Evolutionary conservation across 2,329 filamentous ascomycete species (phyloP).

Genomic region (Pseudogymnoascus sp.): DNA sequence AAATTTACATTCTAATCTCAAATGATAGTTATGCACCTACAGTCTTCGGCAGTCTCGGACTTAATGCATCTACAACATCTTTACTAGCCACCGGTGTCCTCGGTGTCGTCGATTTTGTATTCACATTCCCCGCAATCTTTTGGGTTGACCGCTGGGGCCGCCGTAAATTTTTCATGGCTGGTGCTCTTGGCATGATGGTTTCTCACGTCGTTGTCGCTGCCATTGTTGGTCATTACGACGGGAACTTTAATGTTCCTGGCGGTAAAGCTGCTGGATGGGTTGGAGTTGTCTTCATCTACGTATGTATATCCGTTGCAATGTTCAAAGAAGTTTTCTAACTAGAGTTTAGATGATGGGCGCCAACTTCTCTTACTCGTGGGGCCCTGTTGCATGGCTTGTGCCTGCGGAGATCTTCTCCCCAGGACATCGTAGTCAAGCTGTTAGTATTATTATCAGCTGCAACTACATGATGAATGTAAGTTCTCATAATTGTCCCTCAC

Average conservation of each 20-base stretch:
- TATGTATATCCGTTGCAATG: background rate
- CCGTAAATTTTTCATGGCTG: slow-evolving; percentile 49
- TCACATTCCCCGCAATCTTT: slow-evolving; percentile 54
- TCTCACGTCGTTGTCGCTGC: slow-evolving; percentile 58
- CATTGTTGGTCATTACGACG: slow-evolving; percentile 40
- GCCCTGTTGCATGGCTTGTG: slow-evolving; percentile 26
- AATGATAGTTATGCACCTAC: slow-evolving; percentile 21
- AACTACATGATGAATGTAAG: slow-evolving; percentile 19
- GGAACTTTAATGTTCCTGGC: background rate
- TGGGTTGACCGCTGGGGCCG: slow-evolving; percentile 55
- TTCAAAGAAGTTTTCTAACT: background rate
- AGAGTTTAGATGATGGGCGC: slow-evolving; percentile 18
- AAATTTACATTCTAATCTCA: background rate
- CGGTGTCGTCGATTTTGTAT: slow-evolving; percentile 58
- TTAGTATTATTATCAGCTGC: slow-evolving; percentile 16
- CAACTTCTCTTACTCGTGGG: slow-evolving; percentile 22
- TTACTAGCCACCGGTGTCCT: slow-evolving; percentile 61
- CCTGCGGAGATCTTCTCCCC: slow-evolving; percentile 29
- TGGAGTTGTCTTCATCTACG: slow-evolving; percentile 27
- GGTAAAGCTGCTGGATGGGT: slow-evolving; percentile 18
- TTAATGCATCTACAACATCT: slow-evolving; percentile 36
- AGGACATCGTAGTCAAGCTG: slow-evolving; percentile 26
- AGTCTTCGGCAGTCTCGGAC: slow-evolving; percentile 36
- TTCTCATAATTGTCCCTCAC: slow-evolving; percentile 17
- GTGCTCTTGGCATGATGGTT: slow-evolving; percentile 51